These are phyloP conservation scores for Zygoascus hellenicus DNA, from an alignment of 1,139 yeast species.

Conservation along the genomic window DNA sequence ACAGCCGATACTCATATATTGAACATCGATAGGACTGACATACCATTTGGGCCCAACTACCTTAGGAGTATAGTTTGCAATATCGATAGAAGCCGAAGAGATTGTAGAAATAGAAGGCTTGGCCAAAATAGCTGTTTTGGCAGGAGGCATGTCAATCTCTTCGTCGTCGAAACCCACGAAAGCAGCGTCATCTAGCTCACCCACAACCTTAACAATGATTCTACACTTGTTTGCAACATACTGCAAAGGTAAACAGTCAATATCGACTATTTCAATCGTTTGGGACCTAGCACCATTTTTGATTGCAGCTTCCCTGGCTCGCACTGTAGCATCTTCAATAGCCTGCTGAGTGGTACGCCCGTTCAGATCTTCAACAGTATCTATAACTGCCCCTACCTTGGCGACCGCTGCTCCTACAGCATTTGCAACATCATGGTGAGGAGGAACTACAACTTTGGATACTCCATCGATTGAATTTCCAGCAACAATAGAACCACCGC, in stretches of 20 bases:
- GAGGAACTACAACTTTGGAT: constrained; percentile 36
- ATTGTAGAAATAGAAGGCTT: not conserved
- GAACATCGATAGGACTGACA: constrained; percentile 36
- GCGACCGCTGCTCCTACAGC: constrained; percentile 45
- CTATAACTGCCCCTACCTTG: constrained; percentile 32
- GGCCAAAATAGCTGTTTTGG: not conserved
- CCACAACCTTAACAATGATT: constrained; percentile 15
- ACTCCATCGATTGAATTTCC: constrained; percentile 37
- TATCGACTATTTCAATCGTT: constrained; percentile 14
- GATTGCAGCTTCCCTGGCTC: constrained; percentile 18
- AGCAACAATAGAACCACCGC: constrained; percentile 41
- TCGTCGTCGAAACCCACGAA: not conserved
- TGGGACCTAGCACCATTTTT: constrained; percentile 13
- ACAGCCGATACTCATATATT: constrained; percentile 38
- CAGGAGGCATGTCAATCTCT: not conserved
- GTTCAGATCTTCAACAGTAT: constrained; percentile 21
- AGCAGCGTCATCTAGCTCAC: constrained; percentile 9
- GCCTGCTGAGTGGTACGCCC: constrained; percentile 7
- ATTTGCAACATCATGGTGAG: constrained; percentile 38
- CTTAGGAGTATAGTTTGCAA: constrained; percentile 32
- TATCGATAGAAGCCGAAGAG: constrained; percentile 1
- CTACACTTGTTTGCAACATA: constrained; percentile 14
- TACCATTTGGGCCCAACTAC: constrained; percentile 36
- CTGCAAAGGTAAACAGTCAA: constrained; percentile 15
- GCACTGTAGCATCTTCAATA: constrained; percentile 8